Evolutionary conservation across 768 basidiomycete genomes (phyloP).

Genomic region (Collybiopsis confluens): DNA sequence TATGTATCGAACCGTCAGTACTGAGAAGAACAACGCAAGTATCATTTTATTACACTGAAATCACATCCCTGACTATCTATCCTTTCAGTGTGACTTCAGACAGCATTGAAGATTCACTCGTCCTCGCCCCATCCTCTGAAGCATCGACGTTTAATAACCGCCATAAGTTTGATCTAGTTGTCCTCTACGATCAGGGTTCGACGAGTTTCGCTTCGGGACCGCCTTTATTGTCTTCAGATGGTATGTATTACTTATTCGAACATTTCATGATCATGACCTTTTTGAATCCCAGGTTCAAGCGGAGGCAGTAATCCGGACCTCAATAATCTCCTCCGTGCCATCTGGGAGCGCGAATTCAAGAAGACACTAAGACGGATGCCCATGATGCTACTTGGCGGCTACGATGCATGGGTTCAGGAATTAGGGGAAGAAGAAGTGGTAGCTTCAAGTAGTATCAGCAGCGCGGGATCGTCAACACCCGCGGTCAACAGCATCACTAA

Average conservation of each 20-base stretch:
- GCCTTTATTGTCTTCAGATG: conserved; percentile 41
- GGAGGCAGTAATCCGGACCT: neutral
- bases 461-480: neutral
- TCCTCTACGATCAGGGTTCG: conserved; percentile 74
- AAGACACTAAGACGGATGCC: conserved; percentile 73
- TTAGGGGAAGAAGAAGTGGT: conserved; percentile 37
- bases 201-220: conserved; percentile 42
- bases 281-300: neutral
- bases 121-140: conserved; percentile 68
- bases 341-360: conserved; percentile 70
- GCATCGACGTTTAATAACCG: conserved; percentile 75
- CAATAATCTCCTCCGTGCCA: conserved; percentile 52
- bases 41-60: neutral
- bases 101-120: conserved; percentile 70
- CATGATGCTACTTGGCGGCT: conserved; percentile 79
- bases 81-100: conserved; percentile 55
- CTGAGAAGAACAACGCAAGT: conserved; percentile 65
- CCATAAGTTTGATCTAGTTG: conserved; percentile 84
- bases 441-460: conserved; percentile 7
- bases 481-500: neutral
- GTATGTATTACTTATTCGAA: no score
- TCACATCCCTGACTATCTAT: conserved; percentile 2
- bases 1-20: conserved; percentile 84
- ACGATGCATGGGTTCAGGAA: conserved; percentile 72
- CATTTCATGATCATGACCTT: no score